These are phyloP conservation scores for Trichomonas vaginalis DNA, from an alignment of 208 protist genomes.

Conservation along the genomic window DNA sequence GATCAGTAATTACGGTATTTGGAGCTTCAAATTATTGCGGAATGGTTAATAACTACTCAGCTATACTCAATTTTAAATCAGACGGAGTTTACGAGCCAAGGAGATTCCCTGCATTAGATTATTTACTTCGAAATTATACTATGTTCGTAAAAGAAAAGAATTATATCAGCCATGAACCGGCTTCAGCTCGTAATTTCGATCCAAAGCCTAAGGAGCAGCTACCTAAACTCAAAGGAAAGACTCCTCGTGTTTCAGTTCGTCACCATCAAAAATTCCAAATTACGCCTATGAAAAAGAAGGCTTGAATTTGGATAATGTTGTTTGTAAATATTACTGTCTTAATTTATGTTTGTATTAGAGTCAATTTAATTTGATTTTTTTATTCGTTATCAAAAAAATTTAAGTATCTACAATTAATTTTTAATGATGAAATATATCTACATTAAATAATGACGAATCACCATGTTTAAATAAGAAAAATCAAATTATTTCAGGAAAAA, in stretches of 20 bases:
- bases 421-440: too few relatives aligned
- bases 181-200: not conserved
- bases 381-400: too few relatives aligned
- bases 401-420: too few relatives aligned
- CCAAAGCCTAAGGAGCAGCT: not conserved
- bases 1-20: not conserved
- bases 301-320: not conserved
- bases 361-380: too few relatives aligned
- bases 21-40: constrained; percentile 14
- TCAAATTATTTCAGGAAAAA: too few relatives aligned
- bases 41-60: not conserved
- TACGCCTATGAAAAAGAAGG: not conserved
- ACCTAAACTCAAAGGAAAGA: not conserved
- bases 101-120: not conserved
- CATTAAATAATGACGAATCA: too few relatives aligned
- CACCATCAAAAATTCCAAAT: not conserved
- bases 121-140: not conserved
- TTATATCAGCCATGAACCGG: not conserved
- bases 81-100: not conserved
- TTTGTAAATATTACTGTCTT: not conserved
- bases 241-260: not conserved
- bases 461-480: too few relatives aligned
- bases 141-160: not conserved
- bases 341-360: too few relatives aligned
- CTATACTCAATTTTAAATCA: not conserved